A percentile compares a stretch with the other conserved stretches of the same genome.
phyloP scores from a whole-genome alignment of 768 basidiomycete genomes.

The Fomitopsis serialis region DNA sequence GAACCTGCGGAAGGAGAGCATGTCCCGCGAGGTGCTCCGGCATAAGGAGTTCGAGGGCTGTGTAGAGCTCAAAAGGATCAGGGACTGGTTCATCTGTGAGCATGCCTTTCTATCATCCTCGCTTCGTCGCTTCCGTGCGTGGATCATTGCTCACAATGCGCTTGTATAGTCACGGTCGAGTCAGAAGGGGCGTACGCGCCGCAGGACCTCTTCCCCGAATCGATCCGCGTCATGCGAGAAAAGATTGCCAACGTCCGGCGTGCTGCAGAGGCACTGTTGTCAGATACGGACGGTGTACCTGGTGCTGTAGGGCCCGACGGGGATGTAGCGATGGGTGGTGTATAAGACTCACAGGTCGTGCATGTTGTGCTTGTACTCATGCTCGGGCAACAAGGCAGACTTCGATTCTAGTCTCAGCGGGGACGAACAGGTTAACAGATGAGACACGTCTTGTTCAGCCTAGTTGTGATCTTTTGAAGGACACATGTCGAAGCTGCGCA shows the following conservation, averaged over 20 bases:
- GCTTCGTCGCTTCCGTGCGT: background rate
- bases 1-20: conserved; percentile 76
- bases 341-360: background rate
- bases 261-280: conserved; percentile 54
- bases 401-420: no score
- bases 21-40: conserved; percentile 88
- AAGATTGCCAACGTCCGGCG: conserved; percentile 62
- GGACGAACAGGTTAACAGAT: no score
- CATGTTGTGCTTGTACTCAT: no score
- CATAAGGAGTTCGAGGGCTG: conserved; percentile 85
- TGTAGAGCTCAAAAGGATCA: conserved; percentile 78
- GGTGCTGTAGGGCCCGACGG: conserved; percentile 6
- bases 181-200: conserved; percentile 88
- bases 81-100: conserved; percentile 93
- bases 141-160: background rate
- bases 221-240: conserved; percentile 73
- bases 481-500: no score
- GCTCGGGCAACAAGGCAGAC: no score
- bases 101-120: conserved; percentile 6
- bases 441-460: no score
- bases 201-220: conserved; percentile 74
- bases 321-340: conserved; percentile 15
- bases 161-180: conserved; percentile 71
- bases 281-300: conserved; percentile 22
- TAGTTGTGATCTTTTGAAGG: no score